These are phyloP conservation scores for Colletotrichum sp. DNA, from an alignment of 2,329 filamentous ascomycete species.

Conservation along the genomic window DNA sequence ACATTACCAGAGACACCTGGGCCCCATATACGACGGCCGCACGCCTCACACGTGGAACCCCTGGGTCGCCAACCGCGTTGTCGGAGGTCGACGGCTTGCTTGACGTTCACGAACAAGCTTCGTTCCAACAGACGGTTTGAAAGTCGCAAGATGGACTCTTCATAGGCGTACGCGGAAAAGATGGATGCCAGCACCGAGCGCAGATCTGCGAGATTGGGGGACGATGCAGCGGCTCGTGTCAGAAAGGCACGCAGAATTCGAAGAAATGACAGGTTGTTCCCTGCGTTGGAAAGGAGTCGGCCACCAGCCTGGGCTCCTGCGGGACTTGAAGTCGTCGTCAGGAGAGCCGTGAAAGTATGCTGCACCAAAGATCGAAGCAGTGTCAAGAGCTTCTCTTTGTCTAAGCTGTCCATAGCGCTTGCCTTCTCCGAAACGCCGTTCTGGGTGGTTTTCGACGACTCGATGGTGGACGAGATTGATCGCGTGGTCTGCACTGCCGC, in stretches of 20 bases:
- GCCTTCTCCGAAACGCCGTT: slow-evolving; percentile 26
- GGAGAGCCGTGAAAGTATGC: slow-evolving; percentile 85
- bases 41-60: slow-evolving; percentile 87
- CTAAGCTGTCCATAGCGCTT: slow-evolving; percentile 38
- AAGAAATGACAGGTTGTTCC: slow-evolving; percentile 78
- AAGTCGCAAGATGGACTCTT: slow-evolving; percentile 84
- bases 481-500: slow-evolving; percentile 67
- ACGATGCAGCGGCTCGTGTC: slow-evolving; percentile 77
- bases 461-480: slow-evolving; percentile 63
- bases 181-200: slow-evolving; percentile 86
- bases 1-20: slow-evolving; percentile 79
- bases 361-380: slow-evolving; percentile 83
- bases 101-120: slow-evolving; percentile 85
- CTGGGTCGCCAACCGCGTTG: slow-evolving; percentile 89
- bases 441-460: slow-evolving; percentile 24
- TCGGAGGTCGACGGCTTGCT: slow-evolving; percentile 74
- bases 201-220: slow-evolving; percentile 86
- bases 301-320: slow-evolving; percentile 34
- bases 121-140: slow-evolving; percentile 88
- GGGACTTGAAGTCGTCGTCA: slow-evolving; percentile 72
- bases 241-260: slow-evolving; percentile 90
- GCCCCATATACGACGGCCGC: slow-evolving; percentile 84
- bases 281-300: slow-evolving; percentile 39
- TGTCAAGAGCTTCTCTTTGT: slow-evolving; percentile 66
- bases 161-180: slow-evolving; percentile 94